Evolutionary conservation across 2,329 filamentous ascomycete species (phyloP).

Genomic region (Chaetomium strumarium): DNA sequence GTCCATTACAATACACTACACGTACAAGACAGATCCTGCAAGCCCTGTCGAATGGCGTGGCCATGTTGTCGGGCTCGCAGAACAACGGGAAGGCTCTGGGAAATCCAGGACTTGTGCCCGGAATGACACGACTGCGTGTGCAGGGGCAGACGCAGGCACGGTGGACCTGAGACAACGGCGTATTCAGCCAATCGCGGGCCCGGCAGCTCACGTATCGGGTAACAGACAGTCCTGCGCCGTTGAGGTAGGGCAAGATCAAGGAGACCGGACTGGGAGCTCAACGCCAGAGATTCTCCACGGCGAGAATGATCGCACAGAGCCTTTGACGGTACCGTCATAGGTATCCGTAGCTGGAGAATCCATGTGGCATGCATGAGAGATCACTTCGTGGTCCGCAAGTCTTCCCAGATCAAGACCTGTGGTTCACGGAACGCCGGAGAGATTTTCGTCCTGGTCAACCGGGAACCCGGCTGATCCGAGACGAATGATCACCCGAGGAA

Average conservation of each 20-base stretch:
- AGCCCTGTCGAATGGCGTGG: constrained; percentile 1
- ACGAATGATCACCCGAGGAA: constrained; percentile 17
- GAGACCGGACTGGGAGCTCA: no score
- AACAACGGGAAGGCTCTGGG: constrained; percentile 8
- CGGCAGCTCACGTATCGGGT: constrained; percentile 14
- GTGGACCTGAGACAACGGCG: constrained; percentile 20
- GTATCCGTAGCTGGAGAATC: not conserved
- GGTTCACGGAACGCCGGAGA: constrained; percentile 13
- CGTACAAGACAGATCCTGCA: not conserved
- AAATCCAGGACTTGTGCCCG: constrained; percentile 20
- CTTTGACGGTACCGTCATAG: not conserved
- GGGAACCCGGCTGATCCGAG: constrained; percentile 17
- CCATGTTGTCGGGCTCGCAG: not conserved
- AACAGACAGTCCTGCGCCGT: constrained; percentile 10
- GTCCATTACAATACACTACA: not conserved
- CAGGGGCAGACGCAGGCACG: constrained; percentile 20
- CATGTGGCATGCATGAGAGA: not conserved
- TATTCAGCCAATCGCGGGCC: constrained; percentile 18
- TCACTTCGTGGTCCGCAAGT: constrained; percentile 5
- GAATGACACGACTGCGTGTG: constrained; percentile 7
- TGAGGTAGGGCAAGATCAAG: not conserved
- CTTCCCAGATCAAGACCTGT: constrained; percentile 7
- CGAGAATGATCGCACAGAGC: not conserved
- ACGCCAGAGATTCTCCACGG: not conserved
- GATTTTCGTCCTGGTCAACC: constrained; percentile 3